Evolutionary conservation across 2,329 filamentous ascomycete species (phyloP), one percentile per base, ranked within the genome.

Genomic region (Rosellinia necatrix): DNA sequence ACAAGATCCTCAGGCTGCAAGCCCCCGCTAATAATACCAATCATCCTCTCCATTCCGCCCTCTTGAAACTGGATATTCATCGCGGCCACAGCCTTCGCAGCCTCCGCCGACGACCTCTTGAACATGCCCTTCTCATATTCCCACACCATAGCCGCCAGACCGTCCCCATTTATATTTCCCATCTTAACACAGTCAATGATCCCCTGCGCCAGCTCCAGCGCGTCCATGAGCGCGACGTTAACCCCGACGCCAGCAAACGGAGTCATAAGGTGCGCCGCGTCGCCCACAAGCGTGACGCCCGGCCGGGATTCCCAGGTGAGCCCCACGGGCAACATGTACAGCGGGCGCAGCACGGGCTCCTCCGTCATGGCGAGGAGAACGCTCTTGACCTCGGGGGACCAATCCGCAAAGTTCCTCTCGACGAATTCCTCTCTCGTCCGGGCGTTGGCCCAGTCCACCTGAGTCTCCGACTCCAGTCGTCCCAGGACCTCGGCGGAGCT

Each of bases 221-320:
- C 71, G 63, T 81, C 79, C 43, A 69, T 64, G 74, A 82, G 74
- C 2, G 72, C 78, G 3, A 75, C 64, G 56, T 82, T 81, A 8
- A 81, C 79, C 1, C 79, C 79, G 13, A 76, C 78, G 5, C 80
- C 80, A 1, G 74, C 74, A 56, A 76, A 78, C 0, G 76, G 76
- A 1, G 74, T 75, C 74, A 78, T 77, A 4, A 81, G 56, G 60
- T 82, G 78, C 6, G 79, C 79, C 9, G 79, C 75, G 59, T 82
- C 78, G 3, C 81, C 81, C 3, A 81, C 64, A n/a, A 83, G 66
- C 1, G 80, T 78, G n/a, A 78, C 66, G 1, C 78, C 77, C 1
- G 70, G 55, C 2, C 68, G 64, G 8, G 60, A 35, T 19, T 57
- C 54, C 67, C 68, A 68, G 6, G 42, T 49, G 3, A 62, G 29